Evolutionary conservation across 805 yeast species (phyloP), one percentile per base, ranked within the genome.

Genomic region (Nakazawaea ambrosiae): DNA sequence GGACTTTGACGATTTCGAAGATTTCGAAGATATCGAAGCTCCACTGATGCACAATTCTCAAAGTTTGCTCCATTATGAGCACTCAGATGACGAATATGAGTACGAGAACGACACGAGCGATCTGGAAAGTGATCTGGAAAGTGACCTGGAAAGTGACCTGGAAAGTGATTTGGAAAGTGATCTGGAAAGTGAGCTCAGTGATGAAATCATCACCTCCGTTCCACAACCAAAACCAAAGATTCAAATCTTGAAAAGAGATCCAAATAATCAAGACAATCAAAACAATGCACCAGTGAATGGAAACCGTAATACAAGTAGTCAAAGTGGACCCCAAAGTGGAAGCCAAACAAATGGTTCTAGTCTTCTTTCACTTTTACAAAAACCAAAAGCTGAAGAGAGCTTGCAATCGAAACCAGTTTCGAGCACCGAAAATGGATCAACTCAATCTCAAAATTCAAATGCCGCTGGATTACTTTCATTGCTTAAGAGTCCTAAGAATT

Each of bases 1-100:
- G 26, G 27, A 24, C 17, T 37, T 27, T 20, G 40, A 37, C 20
- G 37, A 38, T 33, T 38, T 33, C 31, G 41, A 38, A 32, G 36
- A 32, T 37, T 37, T 37, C 14, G 36, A 32, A 14, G 34, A 33
- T 5, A 22, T 27, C 28, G 20, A 26, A 16, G 27, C 16, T 8
- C 26, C n/a, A 5, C 29, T n/a, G n/a, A n/a, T n/a, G n/a, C n/a
- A n/a, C n/a, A n/a, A n/a, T n/a, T n/a, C 11, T 4, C 18, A 27
- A 5, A 33, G 28, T 25, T 27, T 33, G 11, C 27, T 31, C 12
- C 9, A 34, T 16, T 26, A 39, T 17, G 34, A 33, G 1, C 16
- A 33, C 15, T 30, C 35, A 11, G 34, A 30, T 26, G 37, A 34
- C 12, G 41, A 39, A 9, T 39, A 22, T 29, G 35, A 39, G 24